phyloP scores from a whole-genome alignment of 306 rosid genomes.

The Corylus avellana region DNA sequence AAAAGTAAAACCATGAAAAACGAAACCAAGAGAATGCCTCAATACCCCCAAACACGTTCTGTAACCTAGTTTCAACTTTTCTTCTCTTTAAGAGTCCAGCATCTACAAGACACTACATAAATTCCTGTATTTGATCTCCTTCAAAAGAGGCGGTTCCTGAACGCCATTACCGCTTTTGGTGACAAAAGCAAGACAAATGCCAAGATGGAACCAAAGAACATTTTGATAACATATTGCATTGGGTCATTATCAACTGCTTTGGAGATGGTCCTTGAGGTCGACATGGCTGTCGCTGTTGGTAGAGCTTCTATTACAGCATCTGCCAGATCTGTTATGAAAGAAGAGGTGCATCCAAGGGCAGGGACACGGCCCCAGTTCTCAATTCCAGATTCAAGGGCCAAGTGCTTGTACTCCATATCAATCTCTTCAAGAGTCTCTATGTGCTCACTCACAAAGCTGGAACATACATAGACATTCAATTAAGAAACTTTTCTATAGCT shows the following conservation, averaged over 20 bases:
- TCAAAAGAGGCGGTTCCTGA: constrained; percentile 56
- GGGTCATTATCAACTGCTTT: constrained; percentile 57
- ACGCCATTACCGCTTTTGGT: constrained; percentile 63
- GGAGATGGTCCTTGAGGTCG: constrained; percentile 44
- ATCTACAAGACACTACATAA: not conserved
- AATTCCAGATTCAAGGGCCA: constrained; percentile 94
- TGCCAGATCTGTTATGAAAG: constrained; percentile 86
- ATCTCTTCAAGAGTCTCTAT: constrained; percentile 98
- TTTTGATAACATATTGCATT: constrained; percentile 47
- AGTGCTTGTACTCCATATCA: constrained; percentile 89
- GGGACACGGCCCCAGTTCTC: constrained; percentile 98
- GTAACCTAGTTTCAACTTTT: not conserved
- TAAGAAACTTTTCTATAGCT: not conserved
- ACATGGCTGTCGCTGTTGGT: constrained; percentile 73
- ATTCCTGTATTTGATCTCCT: not conserved
- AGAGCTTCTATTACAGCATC: constrained; percentile 94
- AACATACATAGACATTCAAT: constrained; percentile 5
- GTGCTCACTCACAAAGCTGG: constrained; percentile 98
- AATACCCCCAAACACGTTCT: not conserved
- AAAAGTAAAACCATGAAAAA: not conserved
- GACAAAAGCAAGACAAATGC: constrained; percentile 70
- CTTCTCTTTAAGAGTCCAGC: not conserved
- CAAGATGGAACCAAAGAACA: constrained; percentile 78
- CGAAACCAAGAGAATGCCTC: not conserved
- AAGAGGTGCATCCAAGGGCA: constrained; percentile 80